These are phyloP conservation scores for Colletotrichum cordylinicola DNA, from an alignment of 2,329 filamentous ascomycete genomes.

Conservation along the genomic window DNA sequence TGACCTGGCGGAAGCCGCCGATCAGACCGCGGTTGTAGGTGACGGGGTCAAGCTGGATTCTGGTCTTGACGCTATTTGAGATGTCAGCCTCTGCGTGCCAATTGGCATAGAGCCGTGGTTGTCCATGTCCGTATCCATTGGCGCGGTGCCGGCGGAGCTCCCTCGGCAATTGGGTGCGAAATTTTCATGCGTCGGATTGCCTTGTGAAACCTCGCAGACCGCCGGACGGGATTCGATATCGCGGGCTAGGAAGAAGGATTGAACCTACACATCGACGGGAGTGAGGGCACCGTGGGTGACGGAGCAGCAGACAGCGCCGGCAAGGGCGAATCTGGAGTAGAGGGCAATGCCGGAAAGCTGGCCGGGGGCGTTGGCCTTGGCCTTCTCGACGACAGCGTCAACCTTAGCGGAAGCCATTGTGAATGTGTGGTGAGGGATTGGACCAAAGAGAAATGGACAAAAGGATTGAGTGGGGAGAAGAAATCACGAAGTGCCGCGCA, in stretches of 20 bases:
- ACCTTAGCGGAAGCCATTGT: constrained; percentile 54
- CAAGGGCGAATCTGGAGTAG: constrained; percentile 96
- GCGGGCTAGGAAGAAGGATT: neutral
- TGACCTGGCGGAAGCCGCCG: constrained; percentile 85
- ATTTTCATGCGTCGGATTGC: neutral
- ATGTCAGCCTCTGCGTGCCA: neutral
- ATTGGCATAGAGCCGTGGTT: neutral
- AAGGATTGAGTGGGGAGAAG: constrained; percentile 39
- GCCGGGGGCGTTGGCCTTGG: constrained; percentile 44
- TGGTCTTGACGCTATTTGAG: constrained; percentile 81
- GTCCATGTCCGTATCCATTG: neutral
- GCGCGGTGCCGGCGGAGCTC: neutral
- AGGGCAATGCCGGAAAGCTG: constrained; percentile 66
- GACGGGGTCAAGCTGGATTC: constrained; percentile 88
- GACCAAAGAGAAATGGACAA: constrained; percentile 28
- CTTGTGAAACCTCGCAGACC: neutral
- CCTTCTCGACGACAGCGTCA: constrained; percentile 48
- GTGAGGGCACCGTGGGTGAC: constrained; percentile 97
- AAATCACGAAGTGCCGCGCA: constrained; percentile 21
- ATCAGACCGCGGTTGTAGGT: constrained; percentile 91
- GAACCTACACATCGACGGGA: constrained; percentile 98
- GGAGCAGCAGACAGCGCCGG: constrained; percentile 97
- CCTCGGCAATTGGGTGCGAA: neutral
- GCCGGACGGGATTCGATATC: neutral
- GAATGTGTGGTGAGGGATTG: constrained; percentile 25